Base-by-base conservation (phyloP, 805 yeast genomes). In the Yarrowia keelungensis region DNA sequence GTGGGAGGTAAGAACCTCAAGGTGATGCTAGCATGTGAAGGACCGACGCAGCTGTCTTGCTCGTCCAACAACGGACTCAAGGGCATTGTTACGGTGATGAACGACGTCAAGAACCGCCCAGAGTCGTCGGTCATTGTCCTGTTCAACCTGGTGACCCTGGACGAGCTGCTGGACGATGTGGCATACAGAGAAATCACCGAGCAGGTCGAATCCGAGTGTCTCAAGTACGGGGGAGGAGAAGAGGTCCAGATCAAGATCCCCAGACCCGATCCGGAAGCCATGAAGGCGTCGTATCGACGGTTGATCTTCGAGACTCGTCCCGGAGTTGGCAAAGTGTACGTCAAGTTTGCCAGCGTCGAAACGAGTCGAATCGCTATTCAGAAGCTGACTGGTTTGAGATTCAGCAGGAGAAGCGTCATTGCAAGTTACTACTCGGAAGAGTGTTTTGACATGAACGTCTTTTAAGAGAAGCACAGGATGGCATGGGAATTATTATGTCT, bases 261-360 rank as follows among this genome's bases (percentile, higher is more conserved):
- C 0, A 87, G 74, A 70, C 76, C 16, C 73, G 74, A 81, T 80
- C 65, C 77, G 83, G 75, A 74, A 54, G 51, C 47, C 38, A 36
- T 46, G 49, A 45, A 46, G 53, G 56, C 73, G 83, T 72, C 79
- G 82, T 75, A 68, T 85, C 78, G 69, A 83, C 79, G 59, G 74
- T 47, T 81, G 79, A 64, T 62, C 5, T 49, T 47, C 16, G 78
- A 79, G 59, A 73, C 78, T 3, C 80, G 81, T 45, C 82, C 89
- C 2, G 91, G 90, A 7, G 82, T 88, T 59, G 97, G 97, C 0
- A 88, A 86, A 71, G 82, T 92, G 0, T 92, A 82, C 76, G 85
- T 90, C 26, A 86, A 88, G 76, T 92, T 89, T 77, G 82, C 81
- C 0, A 79, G 80, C 12, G 77, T 81, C 1, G 84, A 83, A 1